phyloP scores from a whole-genome alignment of 139 green algal genomes.

The Diplosphaera chodatii region DNA sequence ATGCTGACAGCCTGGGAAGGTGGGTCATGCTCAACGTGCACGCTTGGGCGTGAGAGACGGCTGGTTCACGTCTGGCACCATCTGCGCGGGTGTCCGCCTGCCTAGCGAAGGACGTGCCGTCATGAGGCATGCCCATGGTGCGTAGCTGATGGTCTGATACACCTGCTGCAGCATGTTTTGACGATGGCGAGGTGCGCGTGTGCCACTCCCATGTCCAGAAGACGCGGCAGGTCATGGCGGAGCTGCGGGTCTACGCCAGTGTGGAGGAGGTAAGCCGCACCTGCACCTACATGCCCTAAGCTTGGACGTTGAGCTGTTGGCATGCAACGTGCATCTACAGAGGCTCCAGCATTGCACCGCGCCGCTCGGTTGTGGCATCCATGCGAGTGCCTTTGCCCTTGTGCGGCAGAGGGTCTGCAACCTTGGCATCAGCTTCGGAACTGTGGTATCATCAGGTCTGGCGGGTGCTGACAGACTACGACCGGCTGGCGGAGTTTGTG shows the following conservation, averaged over 20 bases:
- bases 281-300: neutral
- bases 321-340: too few relatives aligned
- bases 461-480: constrained; percentile 51
- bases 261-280: constrained; percentile 17
- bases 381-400: neutral
- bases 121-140: too few relatives aligned
- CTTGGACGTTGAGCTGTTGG: neutral
- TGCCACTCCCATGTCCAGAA: neutral
- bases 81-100: too few relatives aligned
- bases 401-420: neutral
- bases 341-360: too few relatives aligned
- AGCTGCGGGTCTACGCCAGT: constrained; percentile 32
- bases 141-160: too few relatives aligned
- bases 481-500: constrained; percentile 42
- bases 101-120: too few relatives aligned
- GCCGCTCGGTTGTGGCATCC: too few relatives aligned
- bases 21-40: neutral
- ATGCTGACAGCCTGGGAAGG: neutral
- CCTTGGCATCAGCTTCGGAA: neutral
- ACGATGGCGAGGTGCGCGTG: neutral
- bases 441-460: constrained; percentile 34
- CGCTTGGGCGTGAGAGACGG: too few relatives aligned
- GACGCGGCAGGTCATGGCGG: constrained; percentile 27
- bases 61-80: too few relatives aligned
- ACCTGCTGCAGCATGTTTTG: neutral